Evolutionary conservation across 1,284 basidiomycete species (phyloP), one percentile per base, ranked within the genome.

Genomic region (Trichosporon asahii): DNA sequence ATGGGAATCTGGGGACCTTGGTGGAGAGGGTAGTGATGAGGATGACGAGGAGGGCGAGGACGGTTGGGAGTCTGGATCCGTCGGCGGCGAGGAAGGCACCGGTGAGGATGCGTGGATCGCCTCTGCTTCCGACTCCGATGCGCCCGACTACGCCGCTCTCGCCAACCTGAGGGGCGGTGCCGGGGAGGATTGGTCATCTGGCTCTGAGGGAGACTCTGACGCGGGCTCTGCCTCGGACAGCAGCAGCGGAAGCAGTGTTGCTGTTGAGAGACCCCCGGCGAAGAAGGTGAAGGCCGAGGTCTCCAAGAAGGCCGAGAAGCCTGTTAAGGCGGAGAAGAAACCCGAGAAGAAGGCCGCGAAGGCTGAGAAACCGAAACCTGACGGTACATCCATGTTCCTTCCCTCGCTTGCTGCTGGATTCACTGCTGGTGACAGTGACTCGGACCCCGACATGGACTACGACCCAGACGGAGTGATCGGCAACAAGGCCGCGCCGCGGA

Each of bases 341-440:
- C 49, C 49, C 2, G 49, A 53, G 23, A 31, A 29, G 66, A 73
- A 79, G 74, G 67, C 72, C 1, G 63, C 40, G 31, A 83, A 73
- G 70, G 66, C 57, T 2, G 61, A 69, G 37, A 65, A 49, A 49
- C 35, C 64, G 12, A 69, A 71, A 66, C 66, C 64, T 1, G 65
- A 76, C 25, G 76, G 80, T 72, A 79, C 83, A 2, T 95, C 94
- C 1, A 89, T 90, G 1, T 98, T 97, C 85, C 86, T 98, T 2
- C 95, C 95, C 23, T 91, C 92, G 0, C 88, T 98, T 31, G 88
- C 93, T 1, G 89, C 91, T 8, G 95, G 95, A 1, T 98, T 92
- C 80, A 88, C 89, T 63, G 92, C 92, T 0, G 89, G 90, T 66
- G 93, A 91, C 33, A 89, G 89, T 65, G 85, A 84, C 73, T 91